Base-by-base conservation (phyloP, 768 basidiomycete genomes). In the Pleurotus giganteus region DNA sequence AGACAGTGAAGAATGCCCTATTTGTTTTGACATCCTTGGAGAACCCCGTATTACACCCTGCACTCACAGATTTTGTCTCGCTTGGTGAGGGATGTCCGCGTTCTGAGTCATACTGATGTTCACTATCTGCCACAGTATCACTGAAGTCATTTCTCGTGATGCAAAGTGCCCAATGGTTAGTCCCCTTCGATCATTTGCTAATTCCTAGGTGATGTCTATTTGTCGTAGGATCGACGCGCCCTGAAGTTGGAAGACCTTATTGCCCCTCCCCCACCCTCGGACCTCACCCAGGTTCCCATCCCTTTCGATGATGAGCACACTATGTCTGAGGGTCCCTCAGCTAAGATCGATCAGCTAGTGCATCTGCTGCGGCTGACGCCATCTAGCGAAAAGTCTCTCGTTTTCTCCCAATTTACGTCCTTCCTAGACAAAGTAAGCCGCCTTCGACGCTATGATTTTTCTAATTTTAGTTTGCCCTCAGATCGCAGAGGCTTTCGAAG, bases 341-440 rank as follows among this genome's bases (percentile, higher is more conserved):
- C 90, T 9, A 95, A 95, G 70, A 88, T 93, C 49, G 87, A 89
- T 49, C 91, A 93, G 61, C 73, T 95, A 13, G 66, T 92, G 19
- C 80, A 88, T 50, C 77, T 93, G 39, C 75, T 95, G 39, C 74
- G 79, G 57, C 68, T 93, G 11, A 88, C 83, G 4, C 88, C 89
- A 0, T 57, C 61, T 3, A 79, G 75, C 1, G 88, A 92, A 58
- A 95, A 95, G 67, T 87, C 88, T 2, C 72, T 95, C 2, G 91
- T 95, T 1, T 95, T 95, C 65, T 92, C 89, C 2, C 93, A 95
- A 61, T 95, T 94, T 63, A 95, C 91, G 3, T 80, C 83, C 2
- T 94, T 91, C 70, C 67, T 94, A 51, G 86, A 91, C 71, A 88
- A 91, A 73, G 91, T 87, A 57, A 46, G 64, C 12, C 11, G 41